Evolutionary conservation across 495 filamentous ascomycete species (phyloP).

Genomic region (Aspergillus nanangensis): DNA sequence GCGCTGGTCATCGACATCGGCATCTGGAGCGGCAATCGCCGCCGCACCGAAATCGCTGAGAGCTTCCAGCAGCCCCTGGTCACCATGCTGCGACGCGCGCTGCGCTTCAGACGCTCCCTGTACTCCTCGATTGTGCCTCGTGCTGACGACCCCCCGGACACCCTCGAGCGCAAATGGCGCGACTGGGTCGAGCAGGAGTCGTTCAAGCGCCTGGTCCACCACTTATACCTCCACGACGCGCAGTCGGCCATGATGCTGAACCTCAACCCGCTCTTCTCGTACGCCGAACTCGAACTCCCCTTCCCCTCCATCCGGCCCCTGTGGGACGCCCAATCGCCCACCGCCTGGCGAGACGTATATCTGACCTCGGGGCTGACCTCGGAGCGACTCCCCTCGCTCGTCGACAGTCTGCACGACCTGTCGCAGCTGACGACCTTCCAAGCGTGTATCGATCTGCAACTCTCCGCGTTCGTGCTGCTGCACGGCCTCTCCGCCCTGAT

Average conservation of each 20-base stretch:
- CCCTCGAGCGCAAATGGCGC: constrained; percentile 54
- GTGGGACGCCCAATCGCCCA: constrained; percentile 53
- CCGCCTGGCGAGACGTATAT: constrained; percentile 53
- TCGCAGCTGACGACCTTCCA: constrained; percentile 34
- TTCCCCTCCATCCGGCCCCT: constrained; percentile 49
- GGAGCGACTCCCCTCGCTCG: constrained; percentile 40
- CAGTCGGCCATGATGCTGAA: constrained; percentile 56
- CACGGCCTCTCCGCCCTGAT: constrained; percentile 56
- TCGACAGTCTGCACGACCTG: constrained; percentile 49
- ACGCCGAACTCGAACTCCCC: constrained; percentile 57
- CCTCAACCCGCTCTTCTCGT: constrained; percentile 55
- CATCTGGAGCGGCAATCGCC: constrained; percentile 62
- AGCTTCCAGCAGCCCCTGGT: constrained; percentile 49
- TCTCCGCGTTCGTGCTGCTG: constrained; percentile 47
- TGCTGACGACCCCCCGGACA: constrained; percentile 40
- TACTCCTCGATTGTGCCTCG: constrained; percentile 41
- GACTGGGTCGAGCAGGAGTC: constrained; percentile 52
- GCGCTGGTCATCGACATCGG: constrained; percentile 53
- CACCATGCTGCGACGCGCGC: constrained; percentile 44
- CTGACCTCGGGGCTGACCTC: constrained; percentile 20
- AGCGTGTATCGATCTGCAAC: constrained; percentile 44
- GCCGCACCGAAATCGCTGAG: constrained; percentile 67
- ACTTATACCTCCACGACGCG: constrained; percentile 53
- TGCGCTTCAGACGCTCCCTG: constrained; percentile 29
- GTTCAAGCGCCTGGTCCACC: constrained; percentile 54